Evolutionary conservation across 2,329 filamentous ascomycete species (phyloP).

Genomic region (Cladosporium cucumerinum): DNA sequence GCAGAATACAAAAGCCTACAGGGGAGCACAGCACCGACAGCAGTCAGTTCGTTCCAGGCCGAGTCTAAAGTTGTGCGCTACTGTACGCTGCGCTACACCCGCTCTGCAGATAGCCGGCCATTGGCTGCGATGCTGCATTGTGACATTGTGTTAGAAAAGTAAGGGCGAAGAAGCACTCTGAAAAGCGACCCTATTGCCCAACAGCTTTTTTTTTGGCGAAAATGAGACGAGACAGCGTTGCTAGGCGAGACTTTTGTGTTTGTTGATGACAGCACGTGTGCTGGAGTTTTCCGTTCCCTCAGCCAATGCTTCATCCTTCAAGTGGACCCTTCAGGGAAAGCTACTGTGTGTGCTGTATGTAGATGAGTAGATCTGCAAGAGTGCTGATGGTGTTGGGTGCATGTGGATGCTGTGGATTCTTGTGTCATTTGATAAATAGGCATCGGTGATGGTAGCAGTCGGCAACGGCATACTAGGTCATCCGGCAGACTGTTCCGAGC

Average conservation of each 20-base stretch:
- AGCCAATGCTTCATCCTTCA: not conserved
- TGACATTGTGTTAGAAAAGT: not conserved
- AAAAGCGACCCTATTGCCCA: not conserved
- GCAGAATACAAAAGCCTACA: not conserved
- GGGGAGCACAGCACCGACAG: constrained; percentile 5
- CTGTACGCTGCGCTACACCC: not conserved
- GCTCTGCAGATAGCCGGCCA: constrained; percentile 11
- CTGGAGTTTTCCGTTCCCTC: not conserved
- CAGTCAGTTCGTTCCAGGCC: constrained; percentile 12
- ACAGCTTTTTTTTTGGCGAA: not conserved
- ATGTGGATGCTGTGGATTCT: not conserved
- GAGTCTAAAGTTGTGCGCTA: constrained; percentile 11
- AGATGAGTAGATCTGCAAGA: not conserved
- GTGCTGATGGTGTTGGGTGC: not conserved
- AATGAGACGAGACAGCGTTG: not conserved
- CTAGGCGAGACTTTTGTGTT: not conserved
- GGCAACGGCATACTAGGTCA: not conserved
- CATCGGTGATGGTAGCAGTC: not conserved
- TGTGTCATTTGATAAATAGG: not conserved
- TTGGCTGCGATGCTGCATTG: not conserved
- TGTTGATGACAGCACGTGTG: not conserved
- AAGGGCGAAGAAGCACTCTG: not conserved
- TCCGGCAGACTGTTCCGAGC: not conserved
- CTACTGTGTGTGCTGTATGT: not conserved
- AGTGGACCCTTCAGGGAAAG: not conserved